phyloP scores from a whole-genome alignment of 2,329 filamentous ascomycete species.

The Diaporthe citriasiana region DNA sequence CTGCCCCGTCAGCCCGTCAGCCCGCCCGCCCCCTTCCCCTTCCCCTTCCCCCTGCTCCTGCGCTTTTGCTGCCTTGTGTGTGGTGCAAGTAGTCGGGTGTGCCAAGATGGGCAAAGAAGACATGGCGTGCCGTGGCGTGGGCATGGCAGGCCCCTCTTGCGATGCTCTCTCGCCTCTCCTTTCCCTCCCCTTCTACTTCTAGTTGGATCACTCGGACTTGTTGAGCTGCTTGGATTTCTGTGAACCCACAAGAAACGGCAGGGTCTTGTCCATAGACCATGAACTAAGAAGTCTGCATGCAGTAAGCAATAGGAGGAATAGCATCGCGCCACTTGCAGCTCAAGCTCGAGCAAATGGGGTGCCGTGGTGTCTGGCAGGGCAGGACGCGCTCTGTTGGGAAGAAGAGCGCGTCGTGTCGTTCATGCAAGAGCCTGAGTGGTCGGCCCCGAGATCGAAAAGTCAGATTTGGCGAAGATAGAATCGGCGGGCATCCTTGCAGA shows the following conservation, averaged over 20 bases:
- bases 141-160: conserved; percentile 15
- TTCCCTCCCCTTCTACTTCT: not conserved
- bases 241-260: conserved; percentile 26
- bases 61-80: conserved; percentile 12
- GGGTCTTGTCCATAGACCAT: not conserved
- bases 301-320: conserved; percentile 29
- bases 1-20: conserved; percentile 12
- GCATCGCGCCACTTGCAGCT: conserved; percentile 21
- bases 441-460: conserved; percentile 30
- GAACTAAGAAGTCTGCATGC: not conserved
- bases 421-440: conserved; percentile 36
- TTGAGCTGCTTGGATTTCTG: conserved; percentile 1
- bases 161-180: not conserved
- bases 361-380: conserved; percentile 1
- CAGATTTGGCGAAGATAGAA: conserved; percentile 33
- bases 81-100: not conserved
- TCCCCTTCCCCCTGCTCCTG: conserved; percentile 2
- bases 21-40: not conserved
- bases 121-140: conserved; percentile 27
- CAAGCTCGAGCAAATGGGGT: conserved; percentile 29
- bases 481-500: conserved; percentile 23
- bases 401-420: conserved; percentile 27
- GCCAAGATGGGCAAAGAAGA: conserved; percentile 20
- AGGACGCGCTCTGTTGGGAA: not conserved
- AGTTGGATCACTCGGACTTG: conserved; percentile 24